Evolutionary conservation across 2,329 filamentous ascomycete genomes (phyloP).

Genomic region (Pseudogymnoascus pannorum): DNA sequence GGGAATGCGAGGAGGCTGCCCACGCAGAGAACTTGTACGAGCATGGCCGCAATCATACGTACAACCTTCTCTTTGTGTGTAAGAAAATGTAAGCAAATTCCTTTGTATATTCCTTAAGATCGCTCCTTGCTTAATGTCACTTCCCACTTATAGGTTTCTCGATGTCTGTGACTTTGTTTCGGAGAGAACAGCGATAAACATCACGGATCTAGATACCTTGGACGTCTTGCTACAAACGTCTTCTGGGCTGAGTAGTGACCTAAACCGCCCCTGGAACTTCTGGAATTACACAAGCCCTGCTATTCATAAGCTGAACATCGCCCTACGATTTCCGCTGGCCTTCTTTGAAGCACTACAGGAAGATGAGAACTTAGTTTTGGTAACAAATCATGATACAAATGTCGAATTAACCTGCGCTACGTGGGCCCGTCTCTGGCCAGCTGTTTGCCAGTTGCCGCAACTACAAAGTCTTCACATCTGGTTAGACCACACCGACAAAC

Average conservation of each 20-base stretch:
- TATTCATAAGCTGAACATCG: not conserved
- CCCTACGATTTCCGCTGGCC: not conserved
- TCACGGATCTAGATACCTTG: not conserved
- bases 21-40: not conserved
- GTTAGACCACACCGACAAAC: not conserved
- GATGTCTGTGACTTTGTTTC: not conserved
- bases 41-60: not conserved
- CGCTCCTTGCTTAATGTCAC: not conserved
- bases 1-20: not conserved
- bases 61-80: not conserved
- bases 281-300: not conserved
- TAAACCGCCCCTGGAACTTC: not conserved
- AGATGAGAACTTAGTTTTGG: not conserved
- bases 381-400: not conserved
- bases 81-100: conserved; percentile 1
- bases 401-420: not conserved
- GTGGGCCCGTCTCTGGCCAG: not conserved
- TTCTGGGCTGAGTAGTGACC: not conserved
- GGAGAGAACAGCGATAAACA: not conserved
- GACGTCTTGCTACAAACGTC: not conserved
- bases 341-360: not conserved
- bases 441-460: not conserved
- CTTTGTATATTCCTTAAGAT: not conserved
- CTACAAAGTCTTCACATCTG: not conserved
- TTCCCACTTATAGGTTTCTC: not conserved